These are phyloP conservation scores for Ramularia collo-cygni DNA, from an alignment of 2,329 filamentous ascomycete species.

Conservation along the genomic window DNA sequence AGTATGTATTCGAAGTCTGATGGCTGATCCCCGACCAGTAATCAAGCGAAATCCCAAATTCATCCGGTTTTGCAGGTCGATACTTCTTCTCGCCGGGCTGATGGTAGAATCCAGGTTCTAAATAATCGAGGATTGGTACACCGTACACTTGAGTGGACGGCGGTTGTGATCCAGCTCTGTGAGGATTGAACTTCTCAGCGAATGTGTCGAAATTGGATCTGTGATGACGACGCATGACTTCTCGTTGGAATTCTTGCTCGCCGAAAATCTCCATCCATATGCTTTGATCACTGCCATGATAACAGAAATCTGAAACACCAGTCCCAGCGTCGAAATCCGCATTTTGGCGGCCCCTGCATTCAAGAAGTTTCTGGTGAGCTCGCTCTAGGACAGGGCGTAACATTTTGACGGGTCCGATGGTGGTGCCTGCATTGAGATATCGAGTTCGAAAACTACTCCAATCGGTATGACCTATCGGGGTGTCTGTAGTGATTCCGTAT, in stretches of 20 bases:
- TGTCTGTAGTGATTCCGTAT: constrained; percentile 31
- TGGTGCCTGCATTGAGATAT: constrained; percentile 21
- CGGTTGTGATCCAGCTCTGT: no score
- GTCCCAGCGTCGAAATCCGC: constrained; percentile 22
- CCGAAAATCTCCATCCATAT: constrained; percentile 25
- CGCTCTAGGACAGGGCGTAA: constrained; percentile 20
- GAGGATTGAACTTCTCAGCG: no score
- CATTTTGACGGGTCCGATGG: constrained; percentile 20
- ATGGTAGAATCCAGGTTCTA: no score
- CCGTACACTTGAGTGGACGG: no score
- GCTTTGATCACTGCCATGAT: constrained; percentile 20
- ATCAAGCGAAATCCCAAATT: no score
- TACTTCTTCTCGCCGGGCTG: no score
- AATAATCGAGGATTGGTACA: no score
- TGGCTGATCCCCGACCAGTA: no score
- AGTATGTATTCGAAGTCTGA: no score
- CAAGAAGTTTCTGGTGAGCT: constrained; percentile 17
- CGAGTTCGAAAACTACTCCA: constrained; percentile 22
- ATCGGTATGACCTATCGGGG: constrained; percentile 32
- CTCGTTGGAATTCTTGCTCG: constrained; percentile 26
- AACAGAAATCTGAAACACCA: constrained; percentile 19
- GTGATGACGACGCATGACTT: constrained; percentile 21
- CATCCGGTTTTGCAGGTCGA: no score
- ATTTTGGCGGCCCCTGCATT: constrained; percentile 11
- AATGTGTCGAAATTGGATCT: constrained; percentile 7